These are phyloP conservation scores for Verticillium dahliae DNA, from an alignment of 2,329 filamentous ascomycete species.

Conservation along the genomic window DNA sequence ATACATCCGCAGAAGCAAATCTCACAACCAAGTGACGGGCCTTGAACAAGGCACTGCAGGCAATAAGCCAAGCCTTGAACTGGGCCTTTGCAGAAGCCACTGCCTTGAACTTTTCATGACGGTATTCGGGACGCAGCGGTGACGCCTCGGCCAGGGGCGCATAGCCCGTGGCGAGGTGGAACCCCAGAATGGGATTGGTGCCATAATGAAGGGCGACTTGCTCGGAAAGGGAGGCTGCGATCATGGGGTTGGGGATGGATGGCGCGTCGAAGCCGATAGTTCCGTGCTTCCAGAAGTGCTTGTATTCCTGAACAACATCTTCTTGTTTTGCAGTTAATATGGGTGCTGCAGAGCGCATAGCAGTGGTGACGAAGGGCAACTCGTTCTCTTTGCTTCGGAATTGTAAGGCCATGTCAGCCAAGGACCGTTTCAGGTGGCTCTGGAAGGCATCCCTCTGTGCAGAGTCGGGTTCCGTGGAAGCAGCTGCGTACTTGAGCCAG, in stretches of 20 bases:
- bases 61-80: conserved; percentile 37
- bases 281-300: conserved; percentile 28
- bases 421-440: conserved; percentile 3
- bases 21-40: conserved; percentile 29
- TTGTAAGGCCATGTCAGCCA: background rate
- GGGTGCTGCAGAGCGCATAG: conserved; percentile 30
- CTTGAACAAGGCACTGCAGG: conserved; percentile 24
- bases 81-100: conserved; percentile 32
- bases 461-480: background rate
- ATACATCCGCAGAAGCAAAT: conserved; percentile 39
- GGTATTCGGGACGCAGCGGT: conserved; percentile 22
- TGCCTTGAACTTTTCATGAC: conserved; percentile 14
- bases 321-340: conserved; percentile 18
- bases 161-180: conserved; percentile 47
- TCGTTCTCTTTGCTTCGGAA: background rate
- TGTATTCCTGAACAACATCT: conserved; percentile 15
- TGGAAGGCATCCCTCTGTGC: background rate
- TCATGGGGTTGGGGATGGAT: conserved; percentile 35
- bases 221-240: conserved; percentile 19
- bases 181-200: conserved; percentile 46
- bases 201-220: conserved; percentile 36
- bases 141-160: conserved; percentile 29
- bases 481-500: conserved; percentile 4
- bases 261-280: conserved; percentile 14
- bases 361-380: conserved; percentile 11